A percentile compares a stretch with the other conserved stretches of the same genome.
Evolutionary conservation across 2,329 filamentous ascomycete genomes (phyloP).

Genomic region (Fusarium longipes): DNA sequence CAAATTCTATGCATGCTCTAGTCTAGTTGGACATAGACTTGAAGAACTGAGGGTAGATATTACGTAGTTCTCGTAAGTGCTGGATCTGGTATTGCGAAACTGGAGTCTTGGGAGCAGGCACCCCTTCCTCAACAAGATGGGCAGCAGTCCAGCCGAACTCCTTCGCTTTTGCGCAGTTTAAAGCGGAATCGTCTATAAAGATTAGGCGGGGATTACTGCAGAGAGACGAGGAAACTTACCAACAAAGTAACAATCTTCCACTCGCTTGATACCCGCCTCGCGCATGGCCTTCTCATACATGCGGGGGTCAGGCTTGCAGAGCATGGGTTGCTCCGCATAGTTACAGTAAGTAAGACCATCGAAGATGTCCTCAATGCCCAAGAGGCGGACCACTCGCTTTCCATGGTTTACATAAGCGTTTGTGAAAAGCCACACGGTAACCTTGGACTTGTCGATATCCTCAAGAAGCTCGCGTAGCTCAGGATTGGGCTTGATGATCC

Average conservation of each 20-base stretch:
- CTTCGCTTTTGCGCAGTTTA: slow-evolving; percentile 82
- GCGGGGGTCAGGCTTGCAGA: slow-evolving; percentile 86
- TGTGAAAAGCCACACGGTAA: slow-evolving; percentile 93
- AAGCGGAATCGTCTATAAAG: slow-evolving; percentile 80
- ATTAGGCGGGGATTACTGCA: background rate
- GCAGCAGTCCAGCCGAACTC: slow-evolving; percentile 86
- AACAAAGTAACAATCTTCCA: slow-evolving; percentile 88
- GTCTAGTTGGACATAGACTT: slow-evolving; percentile 58
- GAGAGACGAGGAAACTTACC: slow-evolving; percentile 65
- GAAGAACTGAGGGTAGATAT: slow-evolving; percentile 87
- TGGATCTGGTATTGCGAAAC: slow-evolving; percentile 81
- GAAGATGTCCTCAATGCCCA: slow-evolving; percentile 88
- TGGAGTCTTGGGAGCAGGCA: slow-evolving; percentile 70
- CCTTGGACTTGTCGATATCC: slow-evolving; percentile 84
- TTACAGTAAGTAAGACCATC: slow-evolving; percentile 97
- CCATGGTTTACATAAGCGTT: slow-evolving; percentile 95
- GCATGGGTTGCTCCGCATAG: slow-evolving; percentile 76
- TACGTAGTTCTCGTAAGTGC: slow-evolving; percentile 78
- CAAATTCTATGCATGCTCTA: background rate
- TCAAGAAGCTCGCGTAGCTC: slow-evolving; percentile 79
- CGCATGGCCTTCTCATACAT: slow-evolving; percentile 92
- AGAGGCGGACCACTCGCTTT: slow-evolving; percentile 80
- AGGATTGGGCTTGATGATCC: slow-evolving; percentile 82
- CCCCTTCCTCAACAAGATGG: slow-evolving; percentile 84
- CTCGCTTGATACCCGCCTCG: slow-evolving; percentile 77